Percentiles rank a stretch among this genome's conserved stretches.
Evolutionary conservation across 177 flowering plant genomes (phyloP).

Genomic region (Vitis hybrid): DNA sequence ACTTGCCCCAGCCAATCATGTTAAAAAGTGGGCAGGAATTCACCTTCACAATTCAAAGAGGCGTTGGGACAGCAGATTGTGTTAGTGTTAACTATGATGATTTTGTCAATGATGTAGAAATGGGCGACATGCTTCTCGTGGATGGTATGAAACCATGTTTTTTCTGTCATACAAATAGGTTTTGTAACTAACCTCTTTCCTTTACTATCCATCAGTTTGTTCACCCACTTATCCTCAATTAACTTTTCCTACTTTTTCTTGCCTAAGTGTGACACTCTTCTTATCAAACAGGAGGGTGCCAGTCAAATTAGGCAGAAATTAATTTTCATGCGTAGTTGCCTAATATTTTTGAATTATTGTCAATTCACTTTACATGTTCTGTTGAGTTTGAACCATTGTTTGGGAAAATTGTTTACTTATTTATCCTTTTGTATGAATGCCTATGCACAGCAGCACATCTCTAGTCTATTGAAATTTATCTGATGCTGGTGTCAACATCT

Average conservation of each 20-base stretch:
- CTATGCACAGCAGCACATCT: background rate
- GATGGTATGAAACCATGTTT: constrained; percentile 63
- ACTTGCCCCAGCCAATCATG: constrained; percentile 87
- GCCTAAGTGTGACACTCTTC: no score
- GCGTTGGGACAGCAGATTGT: constrained; percentile 84
- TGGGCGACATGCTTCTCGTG: constrained; percentile 95
- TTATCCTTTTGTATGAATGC: no score
- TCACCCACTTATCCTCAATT: background rate
- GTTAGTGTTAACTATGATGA: constrained; percentile 95
- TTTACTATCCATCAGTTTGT: background rate
- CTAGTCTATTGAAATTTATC: background rate
- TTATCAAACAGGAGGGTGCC: no score
- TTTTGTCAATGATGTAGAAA: constrained; percentile 96
- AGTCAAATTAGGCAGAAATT: no score
- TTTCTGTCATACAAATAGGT: background rate
- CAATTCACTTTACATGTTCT: no score
- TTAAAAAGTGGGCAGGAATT: constrained; percentile 79
- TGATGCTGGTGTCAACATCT: background rate
- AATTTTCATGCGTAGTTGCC: no score
- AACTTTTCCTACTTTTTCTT: no score
- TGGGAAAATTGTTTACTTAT: no score
- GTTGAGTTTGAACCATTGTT: no score
- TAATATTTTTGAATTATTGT: no score
- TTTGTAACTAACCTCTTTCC: background rate
- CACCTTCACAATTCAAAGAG: constrained; percentile 89